phyloP scores from a whole-genome alignment of 1,139 yeast genomes.

The Yamadazyma triangularis region DNA sequence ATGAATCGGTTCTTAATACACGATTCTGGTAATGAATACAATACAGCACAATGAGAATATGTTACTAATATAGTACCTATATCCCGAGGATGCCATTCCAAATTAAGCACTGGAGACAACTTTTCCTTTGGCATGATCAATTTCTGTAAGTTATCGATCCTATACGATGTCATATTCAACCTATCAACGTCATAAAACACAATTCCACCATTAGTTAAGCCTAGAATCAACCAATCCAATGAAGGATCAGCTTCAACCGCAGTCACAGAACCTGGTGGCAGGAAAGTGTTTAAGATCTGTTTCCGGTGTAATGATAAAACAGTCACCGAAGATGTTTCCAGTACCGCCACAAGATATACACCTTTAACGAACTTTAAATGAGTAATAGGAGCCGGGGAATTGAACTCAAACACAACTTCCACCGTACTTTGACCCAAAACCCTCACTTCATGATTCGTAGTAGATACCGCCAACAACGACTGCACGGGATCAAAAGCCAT shows the following conservation, averaged over 20 bases:
- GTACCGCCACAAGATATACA: conserved; percentile 69
- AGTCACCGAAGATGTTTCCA: conserved; percentile 46
- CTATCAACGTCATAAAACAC: conserved; percentile 83
- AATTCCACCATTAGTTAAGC: conserved; percentile 71
- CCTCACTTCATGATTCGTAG: conserved; percentile 64
- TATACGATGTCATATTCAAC: conserved; percentile 58
- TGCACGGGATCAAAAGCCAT: conserved; percentile 87
- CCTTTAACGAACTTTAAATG: conserved; percentile 71
- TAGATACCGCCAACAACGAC: conserved; percentile 76
- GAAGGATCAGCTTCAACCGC: conserved; percentile 78
- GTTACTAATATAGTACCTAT: conserved; percentile 72
- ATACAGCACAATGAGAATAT: conserved; percentile 65
- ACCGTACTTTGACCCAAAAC: conserved; percentile 85
- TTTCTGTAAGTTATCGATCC: conserved; percentile 72
- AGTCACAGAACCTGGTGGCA: conserved; percentile 63
- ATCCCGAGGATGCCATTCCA: conserved; percentile 88
- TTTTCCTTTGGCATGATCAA: conserved; percentile 43
- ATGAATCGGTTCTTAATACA: conserved; percentile 52
- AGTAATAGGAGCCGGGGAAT: conserved; percentile 48
- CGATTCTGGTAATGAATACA: conserved; percentile 62
- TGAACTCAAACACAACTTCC: conserved; percentile 60
- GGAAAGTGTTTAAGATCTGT: conserved; percentile 49
- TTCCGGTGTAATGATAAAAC: conserved; percentile 69
- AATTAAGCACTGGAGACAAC: conserved; percentile 56
- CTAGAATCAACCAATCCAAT: conserved; percentile 80